Percentiles rank a stretch among this genome's conserved stretches.
Conservation (phyloP, 1,284 basidiomycete genomes). For the Ustilago hordei region DNA sequence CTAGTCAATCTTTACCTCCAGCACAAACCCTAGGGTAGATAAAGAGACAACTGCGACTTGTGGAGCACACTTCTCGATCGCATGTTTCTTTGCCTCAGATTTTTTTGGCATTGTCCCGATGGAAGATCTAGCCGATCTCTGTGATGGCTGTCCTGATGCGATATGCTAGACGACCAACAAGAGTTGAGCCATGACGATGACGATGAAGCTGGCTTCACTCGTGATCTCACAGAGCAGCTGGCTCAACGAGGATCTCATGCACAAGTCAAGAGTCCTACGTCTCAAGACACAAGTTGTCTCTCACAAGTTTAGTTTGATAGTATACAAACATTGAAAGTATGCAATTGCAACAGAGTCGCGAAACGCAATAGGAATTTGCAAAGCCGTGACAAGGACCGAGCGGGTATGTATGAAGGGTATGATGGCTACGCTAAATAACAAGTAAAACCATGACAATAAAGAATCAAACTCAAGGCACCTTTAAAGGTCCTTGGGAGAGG, state of each 20-base stretch:
- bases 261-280: too few relatives aligned
- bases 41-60: not conserved
- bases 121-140: not conserved
- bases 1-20: conserved; percentile 14
- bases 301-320: too few relatives aligned
- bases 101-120: not conserved
- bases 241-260: too few relatives aligned
- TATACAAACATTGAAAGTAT: not conserved
- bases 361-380: not conserved
- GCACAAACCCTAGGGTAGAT: not conserved
- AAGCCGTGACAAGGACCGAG: not conserved
- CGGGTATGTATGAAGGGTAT: conserved; percentile 3
- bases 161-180: too few relatives aligned
- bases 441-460: not conserved
- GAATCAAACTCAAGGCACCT: not conserved
- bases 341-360: not conserved
- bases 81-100: too few relatives aligned
- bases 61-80: not conserved
- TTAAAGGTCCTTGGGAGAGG: conserved; percentile 26
- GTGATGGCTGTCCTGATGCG: too few relatives aligned
- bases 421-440: too few relatives aligned
- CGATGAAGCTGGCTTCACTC: too few relatives aligned
- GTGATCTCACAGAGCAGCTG: too few relatives aligned
- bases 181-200: too few relatives aligned
- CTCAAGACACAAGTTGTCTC: too few relatives aligned